Evolutionary conservation across 345 rosid genomes (phyloP).

Genomic region (Eucalyptus pauciflora): DNA sequence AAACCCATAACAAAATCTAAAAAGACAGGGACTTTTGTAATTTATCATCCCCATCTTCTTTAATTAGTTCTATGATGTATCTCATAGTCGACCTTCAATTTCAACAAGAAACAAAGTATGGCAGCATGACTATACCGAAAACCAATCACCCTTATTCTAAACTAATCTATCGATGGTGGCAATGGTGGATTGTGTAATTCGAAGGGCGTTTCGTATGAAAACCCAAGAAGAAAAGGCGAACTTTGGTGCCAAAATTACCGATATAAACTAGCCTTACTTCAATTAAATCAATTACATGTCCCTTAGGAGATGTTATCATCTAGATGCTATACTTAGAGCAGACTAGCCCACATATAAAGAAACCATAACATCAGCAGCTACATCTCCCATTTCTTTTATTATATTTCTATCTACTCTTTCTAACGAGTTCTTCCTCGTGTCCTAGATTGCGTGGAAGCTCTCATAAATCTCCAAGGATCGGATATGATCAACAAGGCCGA

Average conservation of each 20-base stretch:
- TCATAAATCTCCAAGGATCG: neutral
- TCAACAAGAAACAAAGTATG: too few relatives aligned
- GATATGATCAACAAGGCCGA: neutral
- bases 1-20: too few relatives aligned
- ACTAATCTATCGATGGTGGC: too few relatives aligned
- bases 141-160: too few relatives aligned
- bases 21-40: too few relatives aligned
- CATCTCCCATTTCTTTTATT: neutral
- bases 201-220: neutral
- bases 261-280: too few relatives aligned
- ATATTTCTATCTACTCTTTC: neutral
- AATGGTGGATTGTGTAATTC: neutral
- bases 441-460: neutral
- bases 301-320: neutral
- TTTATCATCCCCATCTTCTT: too few relatives aligned
- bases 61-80: too few relatives aligned
- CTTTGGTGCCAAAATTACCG: neutral
- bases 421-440: neutral
- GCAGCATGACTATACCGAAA: too few relatives aligned
- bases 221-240: neutral
- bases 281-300: neutral
- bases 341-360: neutral
- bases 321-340: neutral
- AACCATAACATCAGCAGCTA: neutral
- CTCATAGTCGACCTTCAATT: too few relatives aligned